These are phyloP conservation scores for Ophiognomonia clavigignenti-juglandacearum DNA, from an alignment of 2,329 filamentous ascomycete genomes.

Conservation along the genomic window DNA sequence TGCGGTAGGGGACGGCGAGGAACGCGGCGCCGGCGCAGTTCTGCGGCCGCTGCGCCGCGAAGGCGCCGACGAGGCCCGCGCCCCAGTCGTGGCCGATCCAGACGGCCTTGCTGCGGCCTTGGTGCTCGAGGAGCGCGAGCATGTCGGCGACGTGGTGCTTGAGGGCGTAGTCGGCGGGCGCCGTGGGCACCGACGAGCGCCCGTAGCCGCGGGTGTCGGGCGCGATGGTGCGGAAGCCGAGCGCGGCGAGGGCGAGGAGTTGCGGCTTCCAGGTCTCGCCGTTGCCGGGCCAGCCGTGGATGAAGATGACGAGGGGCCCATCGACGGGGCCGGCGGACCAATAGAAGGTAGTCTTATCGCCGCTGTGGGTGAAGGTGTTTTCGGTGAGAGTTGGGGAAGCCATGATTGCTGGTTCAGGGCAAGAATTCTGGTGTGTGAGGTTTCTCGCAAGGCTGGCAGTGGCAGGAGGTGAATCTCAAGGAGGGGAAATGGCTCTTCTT, in stretches of 20 bases:
- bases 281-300: slow-evolving; percentile 33
- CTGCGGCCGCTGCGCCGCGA: slow-evolving; percentile 26
- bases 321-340: slow-evolving; percentile 22
- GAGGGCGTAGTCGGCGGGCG: slow-evolving; percentile 25
- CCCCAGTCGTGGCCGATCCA: slow-evolving; percentile 44
- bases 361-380: slow-evolving; percentile 16
- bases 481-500: too few species aligned
- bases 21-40: slow-evolving; percentile 21
- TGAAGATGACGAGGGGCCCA: slow-evolving; percentile 27
- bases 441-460: too few species aligned
- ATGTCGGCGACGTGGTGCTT: slow-evolving; percentile 29
- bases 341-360: slow-evolving; percentile 23
- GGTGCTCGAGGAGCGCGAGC: slow-evolving; percentile 27
- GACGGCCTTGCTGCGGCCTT: slow-evolving; percentile 32
- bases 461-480: too few species aligned
- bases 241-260: slow-evolving; percentile 22
- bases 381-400: slow-evolving; percentile 5
- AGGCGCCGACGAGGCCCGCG: slow-evolving; percentile 21
- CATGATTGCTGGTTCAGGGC: too few species aligned
- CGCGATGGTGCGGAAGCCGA: slow-evolving; percentile 28
- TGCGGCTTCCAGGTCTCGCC: slow-evolving; percentile 28
- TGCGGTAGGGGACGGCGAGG: slow-evolving; percentile 35
- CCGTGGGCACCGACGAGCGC: slow-evolving; percentile 26
- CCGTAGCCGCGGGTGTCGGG: slow-evolving; percentile 34
- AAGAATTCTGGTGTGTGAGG: too few species aligned